Conservation (phyloP, 352 stramenopile species). For the Aphanomyces cochlioides region DNA sequence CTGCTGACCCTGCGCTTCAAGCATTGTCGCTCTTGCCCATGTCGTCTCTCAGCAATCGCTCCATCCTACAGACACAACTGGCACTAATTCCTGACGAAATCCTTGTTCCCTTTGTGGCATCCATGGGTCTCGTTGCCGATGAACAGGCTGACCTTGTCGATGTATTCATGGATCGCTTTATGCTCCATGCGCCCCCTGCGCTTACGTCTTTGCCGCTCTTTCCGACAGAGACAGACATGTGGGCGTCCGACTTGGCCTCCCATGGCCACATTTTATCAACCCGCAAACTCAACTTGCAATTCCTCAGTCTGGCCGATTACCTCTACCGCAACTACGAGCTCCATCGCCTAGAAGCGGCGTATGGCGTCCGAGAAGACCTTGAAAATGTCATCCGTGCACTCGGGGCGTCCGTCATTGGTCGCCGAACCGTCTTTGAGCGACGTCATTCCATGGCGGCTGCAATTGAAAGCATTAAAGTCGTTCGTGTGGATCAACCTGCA, state of each 20-base stretch:
- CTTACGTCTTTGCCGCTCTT: constrained; percentile 43
- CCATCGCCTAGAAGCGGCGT: constrained; percentile 83
- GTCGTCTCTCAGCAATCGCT: constrained; percentile 43
- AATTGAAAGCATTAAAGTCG: constrained; percentile 50
- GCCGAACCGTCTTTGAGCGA: constrained; percentile 12
- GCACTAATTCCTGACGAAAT: constrained; percentile 33
- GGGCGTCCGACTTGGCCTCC: constrained; percentile 43
- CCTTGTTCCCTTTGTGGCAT: constrained; percentile 41
- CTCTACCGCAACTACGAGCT: constrained; percentile 91
- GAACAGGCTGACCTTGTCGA: constrained; percentile 51
- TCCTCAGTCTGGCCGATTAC: constrained; percentile 93
- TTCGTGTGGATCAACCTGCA: constrained; percentile 82
- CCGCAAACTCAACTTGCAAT: constrained; percentile 95
- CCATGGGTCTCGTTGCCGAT: constrained; percentile 46
- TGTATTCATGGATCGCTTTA: constrained; percentile 58
- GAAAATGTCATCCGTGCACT: constrained; percentile 81
- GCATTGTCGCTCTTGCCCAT: constrained; percentile 57
- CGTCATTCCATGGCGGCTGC: constrained; percentile 40
- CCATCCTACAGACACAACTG: constrained; percentile 47
- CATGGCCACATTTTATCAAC: constrained; percentile 72
- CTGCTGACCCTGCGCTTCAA: constrained; percentile 47
- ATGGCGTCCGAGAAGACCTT: constrained; percentile 81
- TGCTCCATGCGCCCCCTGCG: constrained; percentile 34
- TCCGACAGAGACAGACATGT: constrained; percentile 88
- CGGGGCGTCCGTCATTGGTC: constrained; percentile 44